Percentiles rank a stretch among this genome's conserved stretches.
Evolutionary conservation across 805 yeast species (phyloP).

Genomic region (Starmerella potacharoeniae): DNA sequence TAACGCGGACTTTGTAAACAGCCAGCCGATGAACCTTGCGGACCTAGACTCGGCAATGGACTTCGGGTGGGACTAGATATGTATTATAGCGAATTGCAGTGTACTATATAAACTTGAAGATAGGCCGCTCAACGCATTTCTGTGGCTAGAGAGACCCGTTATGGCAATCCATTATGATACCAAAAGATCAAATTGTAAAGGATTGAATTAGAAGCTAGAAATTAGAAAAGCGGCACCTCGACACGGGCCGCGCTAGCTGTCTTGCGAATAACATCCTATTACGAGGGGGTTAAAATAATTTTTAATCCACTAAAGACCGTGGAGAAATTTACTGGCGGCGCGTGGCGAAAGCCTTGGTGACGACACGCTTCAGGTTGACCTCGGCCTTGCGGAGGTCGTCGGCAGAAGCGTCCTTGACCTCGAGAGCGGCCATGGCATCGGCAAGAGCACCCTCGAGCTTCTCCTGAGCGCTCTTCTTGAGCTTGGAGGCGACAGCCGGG

Average conservation of each 20-base stretch:
- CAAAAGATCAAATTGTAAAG: too few species aligned
- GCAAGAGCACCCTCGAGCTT: constrained; percentile 96
- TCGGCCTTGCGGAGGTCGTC: constrained; percentile 99
- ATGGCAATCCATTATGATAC: too few species aligned
- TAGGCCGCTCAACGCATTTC: too few species aligned
- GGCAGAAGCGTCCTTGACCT: constrained; percentile 90
- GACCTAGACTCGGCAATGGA: constrained; percentile 25
- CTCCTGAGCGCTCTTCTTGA: constrained; percentile 94
- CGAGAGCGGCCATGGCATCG: constrained; percentile 95
- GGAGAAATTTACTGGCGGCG: constrained; percentile 37
- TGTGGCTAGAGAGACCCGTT: too few species aligned
- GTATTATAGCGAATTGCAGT: too few species aligned
- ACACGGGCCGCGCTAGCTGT: neutral
- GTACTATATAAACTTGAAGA: too few species aligned
- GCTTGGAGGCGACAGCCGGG: constrained; percentile 94
- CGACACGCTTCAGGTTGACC: constrained; percentile 97
- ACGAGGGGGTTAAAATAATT: neutral
- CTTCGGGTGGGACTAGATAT: constrained; percentile 16
- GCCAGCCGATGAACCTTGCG: constrained; percentile 23
- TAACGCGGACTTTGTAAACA: constrained; percentile 18
- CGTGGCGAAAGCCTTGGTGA: constrained; percentile 97
- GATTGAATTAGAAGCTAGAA: too few species aligned
- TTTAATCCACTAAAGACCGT: neutral
- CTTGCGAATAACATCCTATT: neutral
- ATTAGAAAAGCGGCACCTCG: too few species aligned